Evolutionary conservation across 495 filamentous ascomycete genomes (phyloP).

Genomic region (Neurospora discreta): DNA sequence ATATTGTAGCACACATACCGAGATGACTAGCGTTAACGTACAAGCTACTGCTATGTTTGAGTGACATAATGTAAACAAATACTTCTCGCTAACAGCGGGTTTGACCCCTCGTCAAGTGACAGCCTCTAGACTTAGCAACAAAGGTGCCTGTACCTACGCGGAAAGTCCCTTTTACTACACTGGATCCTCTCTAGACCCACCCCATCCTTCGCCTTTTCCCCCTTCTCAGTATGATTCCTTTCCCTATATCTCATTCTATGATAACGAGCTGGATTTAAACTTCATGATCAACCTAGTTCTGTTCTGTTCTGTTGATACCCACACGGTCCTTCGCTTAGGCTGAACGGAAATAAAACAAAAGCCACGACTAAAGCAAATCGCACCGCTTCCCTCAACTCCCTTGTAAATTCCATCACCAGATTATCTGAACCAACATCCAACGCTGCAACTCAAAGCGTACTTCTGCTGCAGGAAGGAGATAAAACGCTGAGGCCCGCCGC

Average conservation of each 20-base stretch:
- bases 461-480: not conserved
- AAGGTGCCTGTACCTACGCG: not conserved
- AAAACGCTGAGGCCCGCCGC: not conserved
- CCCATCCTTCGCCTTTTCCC: not conserved
- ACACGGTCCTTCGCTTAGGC: not conserved
- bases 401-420: not conserved
- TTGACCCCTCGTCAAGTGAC: not conserved
- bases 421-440: not conserved
- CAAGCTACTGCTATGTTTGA: not conserved
- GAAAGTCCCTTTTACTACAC: not conserved
- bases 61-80: not conserved
- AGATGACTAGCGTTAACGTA: not conserved
- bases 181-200: not conserved
- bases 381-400: not conserved
- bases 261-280: not conserved
- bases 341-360: slow-evolving; percentile 1
- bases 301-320: not conserved
- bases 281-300: not conserved
- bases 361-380: not conserved
- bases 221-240: not conserved
- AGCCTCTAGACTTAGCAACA: not conserved
- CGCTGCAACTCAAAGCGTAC: not conserved
- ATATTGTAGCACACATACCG: not conserved
- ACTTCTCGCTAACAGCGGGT: not conserved
- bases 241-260: not conserved